Base-by-base conservation (phyloP, 116 monocot species). In the Cymodocea nodosa region DNA sequence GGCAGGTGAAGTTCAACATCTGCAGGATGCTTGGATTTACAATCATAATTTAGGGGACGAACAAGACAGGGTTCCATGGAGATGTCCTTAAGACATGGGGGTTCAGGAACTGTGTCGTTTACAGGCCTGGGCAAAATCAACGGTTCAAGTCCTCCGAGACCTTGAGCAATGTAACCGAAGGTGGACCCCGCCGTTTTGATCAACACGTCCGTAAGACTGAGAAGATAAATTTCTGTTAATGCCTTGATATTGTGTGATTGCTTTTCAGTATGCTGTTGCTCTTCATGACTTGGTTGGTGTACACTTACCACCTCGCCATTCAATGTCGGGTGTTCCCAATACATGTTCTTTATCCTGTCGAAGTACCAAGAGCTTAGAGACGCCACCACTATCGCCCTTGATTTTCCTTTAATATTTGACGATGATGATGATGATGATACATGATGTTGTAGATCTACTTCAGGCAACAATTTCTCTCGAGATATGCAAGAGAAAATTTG, bases 1-100 rank as follows among this genome's bases (percentile, higher is more conserved):
- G 75, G 78, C 18, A 75, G 75, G 1, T 78, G 58, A 1, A 14
- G 66, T 2, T 75, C 81, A 0, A 70, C 56, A 16, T 73, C 83
- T 4, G 40, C 36, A 0, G 71, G 63, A 14, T 3, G 68, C 54
- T 75, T 74, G 0, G 64, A 56, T 36, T 74, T 78, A 78, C 83
- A 80, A 50, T 78, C 78, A 49, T 75, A 80, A 30, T 58, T 71
- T 3, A 80, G 83, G 23, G 87, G 75, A 0, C 67, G 56, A 66
- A 80, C 81, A 34, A 78, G 83, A 25, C 87, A 87, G 2, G 87
- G 87, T 25, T 87, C 87, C 54, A 87, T 78, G 10, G 87, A 83
- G 37, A 76, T 52, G 51, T 68, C 83, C 15, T 40, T 73, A 17
- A 68, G 61, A 50, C 88, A 84, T 6, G 81, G 66, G 10, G 74